Evolutionary conservation across 345 rosid genomes (phyloP).

Genomic region (Physaria fendleri): DNA sequence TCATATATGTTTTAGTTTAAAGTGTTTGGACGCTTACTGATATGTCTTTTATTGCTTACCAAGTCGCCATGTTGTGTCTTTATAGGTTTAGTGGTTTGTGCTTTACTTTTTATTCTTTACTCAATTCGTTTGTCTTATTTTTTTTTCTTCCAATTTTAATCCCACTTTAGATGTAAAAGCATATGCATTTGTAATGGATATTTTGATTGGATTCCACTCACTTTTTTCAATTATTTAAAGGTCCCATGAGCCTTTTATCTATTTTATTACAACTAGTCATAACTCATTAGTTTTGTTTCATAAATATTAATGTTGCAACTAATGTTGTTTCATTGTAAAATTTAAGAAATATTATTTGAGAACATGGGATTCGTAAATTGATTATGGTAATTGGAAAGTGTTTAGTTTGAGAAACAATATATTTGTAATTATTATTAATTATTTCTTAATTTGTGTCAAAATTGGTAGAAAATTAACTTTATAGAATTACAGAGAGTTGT

Average conservation of each 20-base stretch:
- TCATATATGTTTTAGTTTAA: conserved; percentile 26
- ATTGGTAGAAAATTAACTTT: too few relatives aligned
- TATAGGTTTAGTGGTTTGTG: conserved; percentile 27
- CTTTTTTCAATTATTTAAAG: conserved; percentile 5
- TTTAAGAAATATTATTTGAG: too few relatives aligned
- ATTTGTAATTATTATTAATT: too few relatives aligned
- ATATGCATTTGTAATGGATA: conserved; percentile 10
- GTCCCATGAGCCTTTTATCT: neutral
- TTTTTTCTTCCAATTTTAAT: conserved; percentile 4
- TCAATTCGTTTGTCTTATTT: conserved; percentile 20
- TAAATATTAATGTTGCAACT: too few relatives aligned
- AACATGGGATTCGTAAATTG: too few relatives aligned
- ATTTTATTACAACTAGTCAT: neutral
- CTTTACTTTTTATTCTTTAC: conserved; percentile 29
- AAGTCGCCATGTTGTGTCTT: conserved; percentile 24
- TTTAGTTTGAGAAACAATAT: too few relatives aligned
- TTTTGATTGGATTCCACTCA: conserved; percentile 26
- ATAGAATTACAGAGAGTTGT: too few relatives aligned
- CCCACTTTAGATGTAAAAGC: conserved; percentile 11
- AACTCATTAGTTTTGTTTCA: too few relatives aligned
- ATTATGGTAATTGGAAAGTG: too few relatives aligned
- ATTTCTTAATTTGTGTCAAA: too few relatives aligned
- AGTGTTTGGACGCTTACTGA: conserved; percentile 26
- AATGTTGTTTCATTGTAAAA: too few relatives aligned
- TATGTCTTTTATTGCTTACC: conserved; percentile 26